Evolutionary conservation across 768 basidiomycete genomes (phyloP).

Genomic region (Leccinum incarnatum): DNA sequence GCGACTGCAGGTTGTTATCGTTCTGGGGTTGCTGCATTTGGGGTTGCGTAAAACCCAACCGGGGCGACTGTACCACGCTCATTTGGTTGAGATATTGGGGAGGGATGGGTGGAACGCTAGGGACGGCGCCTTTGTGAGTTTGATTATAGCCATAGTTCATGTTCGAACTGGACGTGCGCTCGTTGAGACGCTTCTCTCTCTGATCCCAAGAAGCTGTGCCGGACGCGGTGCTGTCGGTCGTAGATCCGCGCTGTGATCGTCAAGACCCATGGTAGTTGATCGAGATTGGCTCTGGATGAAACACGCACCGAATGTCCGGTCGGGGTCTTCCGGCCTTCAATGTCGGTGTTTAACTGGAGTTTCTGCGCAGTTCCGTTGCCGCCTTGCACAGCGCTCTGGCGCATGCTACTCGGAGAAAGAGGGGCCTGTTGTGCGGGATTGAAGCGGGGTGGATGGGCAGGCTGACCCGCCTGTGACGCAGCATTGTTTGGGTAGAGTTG

Average conservation of each 20-base stretch:
- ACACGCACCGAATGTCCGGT: conserved; percentile 50
- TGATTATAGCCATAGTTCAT: conserved; percentile 58
- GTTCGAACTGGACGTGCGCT: conserved; percentile 67
- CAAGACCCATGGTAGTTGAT: conserved; percentile 34
- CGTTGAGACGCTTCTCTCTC: conserved; percentile 55
- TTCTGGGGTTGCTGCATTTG: conserved; percentile 28
- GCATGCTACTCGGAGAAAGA: conserved; percentile 39
- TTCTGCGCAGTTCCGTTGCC: conserved; percentile 41
- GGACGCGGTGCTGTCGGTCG: conserved; percentile 30
- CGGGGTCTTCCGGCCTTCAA: conserved; percentile 66
- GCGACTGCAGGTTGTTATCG: conserved; percentile 36
- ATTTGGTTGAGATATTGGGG: conserved; percentile 68
- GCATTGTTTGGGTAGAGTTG: conserved; percentile 29
- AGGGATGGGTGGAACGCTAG: conserved; percentile 72
- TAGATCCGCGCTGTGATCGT: conserved; percentile 37
- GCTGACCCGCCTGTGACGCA: conserved; percentile 46
- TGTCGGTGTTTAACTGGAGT: conserved; percentile 58
- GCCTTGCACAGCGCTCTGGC: conserved; percentile 39
- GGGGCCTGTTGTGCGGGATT: conserved; percentile 42
- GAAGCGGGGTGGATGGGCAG: conserved; percentile 68
- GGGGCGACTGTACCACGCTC: conserved; percentile 34
- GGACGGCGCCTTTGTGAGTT: conserved; percentile 41
- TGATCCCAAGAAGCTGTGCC: conserved; percentile 57
- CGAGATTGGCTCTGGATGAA: conserved; percentile 38
- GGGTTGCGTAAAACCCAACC: conserved; percentile 36